Evolutionary conservation across 768 basidiomycete genomes (phyloP).

Genomic region (Naganishia vishniacii): DNA sequence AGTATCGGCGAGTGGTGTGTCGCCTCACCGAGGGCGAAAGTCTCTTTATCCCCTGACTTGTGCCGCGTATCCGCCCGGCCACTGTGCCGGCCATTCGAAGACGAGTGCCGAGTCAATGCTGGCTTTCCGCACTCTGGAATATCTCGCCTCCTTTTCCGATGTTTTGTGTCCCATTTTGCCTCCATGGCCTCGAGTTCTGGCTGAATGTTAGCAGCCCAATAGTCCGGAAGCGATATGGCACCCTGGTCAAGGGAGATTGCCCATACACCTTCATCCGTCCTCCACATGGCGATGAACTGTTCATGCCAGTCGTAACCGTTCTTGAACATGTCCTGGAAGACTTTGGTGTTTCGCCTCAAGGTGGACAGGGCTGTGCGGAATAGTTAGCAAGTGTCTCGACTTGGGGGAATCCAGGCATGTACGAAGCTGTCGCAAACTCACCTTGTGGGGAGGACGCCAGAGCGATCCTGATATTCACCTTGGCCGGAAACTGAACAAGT

Average conservation of each 20-base stretch:
- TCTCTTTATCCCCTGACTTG: not conserved
- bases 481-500: conserved; percentile 10
- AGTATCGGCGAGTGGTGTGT: not conserved
- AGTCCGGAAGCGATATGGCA: not conserved
- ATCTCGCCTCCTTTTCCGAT: not conserved
- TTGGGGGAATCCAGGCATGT: not conserved
- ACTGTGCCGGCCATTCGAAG: not conserved
- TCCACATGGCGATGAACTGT: conserved; percentile 14
- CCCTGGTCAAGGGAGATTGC: conserved; percentile 1
- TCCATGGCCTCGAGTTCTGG: not conserved
- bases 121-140: not conserved
- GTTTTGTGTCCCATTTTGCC: not conserved
- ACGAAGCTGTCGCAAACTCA: not conserved
- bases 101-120: not conserved
- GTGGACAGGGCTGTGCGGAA: not conserved
- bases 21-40: no score
- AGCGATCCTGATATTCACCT: conserved; percentile 14
- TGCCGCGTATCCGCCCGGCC: no score
- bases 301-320: conserved; percentile 1
- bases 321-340: not conserved
- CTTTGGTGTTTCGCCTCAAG: conserved; percentile 13
- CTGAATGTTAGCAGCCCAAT: not conserved
- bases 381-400: not conserved
- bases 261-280: conserved; percentile 14
- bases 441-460: not conserved